These are phyloP conservation scores for Aschersonia sp. DNA, from an alignment of 2,329 filamentous ascomycete species.

Conservation along the genomic window DNA sequence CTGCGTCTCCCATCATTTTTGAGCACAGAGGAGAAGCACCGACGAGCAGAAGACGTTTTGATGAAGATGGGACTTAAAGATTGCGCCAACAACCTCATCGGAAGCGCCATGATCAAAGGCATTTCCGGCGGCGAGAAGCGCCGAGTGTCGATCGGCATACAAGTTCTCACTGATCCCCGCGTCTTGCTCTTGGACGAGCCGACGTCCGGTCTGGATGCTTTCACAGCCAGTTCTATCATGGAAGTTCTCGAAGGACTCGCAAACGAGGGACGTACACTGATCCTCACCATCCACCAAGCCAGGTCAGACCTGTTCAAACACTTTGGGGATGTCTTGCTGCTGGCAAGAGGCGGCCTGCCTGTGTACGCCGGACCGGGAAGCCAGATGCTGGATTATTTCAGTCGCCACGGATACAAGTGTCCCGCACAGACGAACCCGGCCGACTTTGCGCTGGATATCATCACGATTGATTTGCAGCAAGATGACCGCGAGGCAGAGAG, in stretches of 20 bases:
- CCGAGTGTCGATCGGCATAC: conserved; percentile 62
- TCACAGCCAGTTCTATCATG: conserved; percentile 63
- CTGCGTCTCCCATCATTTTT: conserved; percentile 57
- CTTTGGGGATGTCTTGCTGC: conserved; percentile 57
- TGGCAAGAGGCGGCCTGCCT: conserved; percentile 53
- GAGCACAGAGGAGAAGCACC: conserved; percentile 50
- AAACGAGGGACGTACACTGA: conserved; percentile 56
- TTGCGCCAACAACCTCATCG: conserved; percentile 61
- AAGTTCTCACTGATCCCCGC: conserved; percentile 61
- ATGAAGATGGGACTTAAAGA: conserved; percentile 66
- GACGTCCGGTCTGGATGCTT: conserved; percentile 62
- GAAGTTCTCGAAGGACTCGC: conserved; percentile 58
- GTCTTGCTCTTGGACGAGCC: conserved; percentile 64
- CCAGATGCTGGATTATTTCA: conserved; percentile 53
- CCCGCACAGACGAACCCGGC: conserved; percentile 60
- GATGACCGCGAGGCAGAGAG: conserved; percentile 46
- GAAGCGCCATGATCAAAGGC: conserved; percentile 58
- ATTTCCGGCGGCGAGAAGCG: conserved; percentile 71
- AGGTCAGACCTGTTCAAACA: conserved; percentile 57
- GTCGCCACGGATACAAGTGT: conserved; percentile 44
- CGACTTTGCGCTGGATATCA: conserved; percentile 63
- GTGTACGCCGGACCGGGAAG: conserved; percentile 51
- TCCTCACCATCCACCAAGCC: conserved; percentile 67
- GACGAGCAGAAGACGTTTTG: conserved; percentile 55
- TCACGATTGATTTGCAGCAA: conserved; percentile 61